Percentiles rank a stretch among this genome's conserved stretches.
Evolutionary conservation across 2,329 filamentous ascomycete genomes (phyloP).

Genomic region (Pseudogymnoascus sp.): DNA sequence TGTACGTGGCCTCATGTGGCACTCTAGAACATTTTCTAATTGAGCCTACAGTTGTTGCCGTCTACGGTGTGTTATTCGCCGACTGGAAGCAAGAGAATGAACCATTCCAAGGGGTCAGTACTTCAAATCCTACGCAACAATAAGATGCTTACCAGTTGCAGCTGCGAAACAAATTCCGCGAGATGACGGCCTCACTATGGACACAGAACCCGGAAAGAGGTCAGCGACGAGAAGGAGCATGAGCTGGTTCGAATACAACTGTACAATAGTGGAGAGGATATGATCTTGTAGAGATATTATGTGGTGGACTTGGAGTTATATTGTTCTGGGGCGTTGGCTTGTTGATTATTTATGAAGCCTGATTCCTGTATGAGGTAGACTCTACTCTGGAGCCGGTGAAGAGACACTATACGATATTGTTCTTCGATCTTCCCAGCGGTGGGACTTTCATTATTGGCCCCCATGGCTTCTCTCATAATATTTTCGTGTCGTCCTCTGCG

Average conservation of each 20-base stretch:
- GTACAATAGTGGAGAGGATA: conserved; percentile 2
- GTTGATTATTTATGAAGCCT: conserved; percentile 2
- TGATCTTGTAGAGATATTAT: not conserved
- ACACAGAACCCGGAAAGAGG: conserved; percentile 23
- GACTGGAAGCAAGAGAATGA: conserved; percentile 41
- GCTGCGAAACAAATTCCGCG: conserved; percentile 36
- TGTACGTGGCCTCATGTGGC: conserved; percentile 18
- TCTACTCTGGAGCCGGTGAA: not conserved
- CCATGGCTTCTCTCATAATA: not conserved
- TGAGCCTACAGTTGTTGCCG: conserved; percentile 38
- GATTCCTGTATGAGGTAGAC: not conserved
- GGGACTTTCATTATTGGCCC: not conserved
- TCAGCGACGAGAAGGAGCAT: conserved; percentile 15
- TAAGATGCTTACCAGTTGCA: conserved; percentile 19
- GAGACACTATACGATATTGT: not conserved
- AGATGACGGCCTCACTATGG: conserved; percentile 29
- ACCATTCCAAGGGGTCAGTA: conserved; percentile 44
- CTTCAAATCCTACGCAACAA: not conserved
- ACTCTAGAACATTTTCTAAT: conserved; percentile 12
- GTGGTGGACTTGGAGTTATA: not conserved
- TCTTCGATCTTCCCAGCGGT: not conserved
- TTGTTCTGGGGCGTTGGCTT: not conserved
- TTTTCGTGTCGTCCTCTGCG: not conserved
- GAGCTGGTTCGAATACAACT: conserved; percentile 18
- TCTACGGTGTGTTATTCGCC: conserved; percentile 55